Conservation (phyloP, 768 basidiomycete species). For the Collybia nuda region DNA sequence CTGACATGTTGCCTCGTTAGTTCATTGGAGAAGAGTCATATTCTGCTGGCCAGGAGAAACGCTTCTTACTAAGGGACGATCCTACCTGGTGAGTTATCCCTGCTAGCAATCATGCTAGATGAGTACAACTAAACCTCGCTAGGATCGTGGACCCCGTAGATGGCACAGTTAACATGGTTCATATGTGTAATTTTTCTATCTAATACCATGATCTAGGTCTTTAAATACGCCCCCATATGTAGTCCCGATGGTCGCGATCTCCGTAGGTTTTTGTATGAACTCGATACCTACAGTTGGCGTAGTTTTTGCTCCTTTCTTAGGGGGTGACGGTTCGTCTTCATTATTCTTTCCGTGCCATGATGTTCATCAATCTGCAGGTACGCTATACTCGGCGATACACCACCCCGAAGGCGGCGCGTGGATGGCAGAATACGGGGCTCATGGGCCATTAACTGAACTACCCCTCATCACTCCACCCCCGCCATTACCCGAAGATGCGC, state of each 20-base stretch:
- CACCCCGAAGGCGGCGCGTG: slow-evolving; percentile 23
- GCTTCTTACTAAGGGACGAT: slow-evolving; percentile 18
- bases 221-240: neutral
- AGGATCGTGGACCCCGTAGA: slow-evolving; percentile 25
- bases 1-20: slow-evolving; percentile 3
- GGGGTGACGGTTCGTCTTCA: slow-evolving; percentile 17
- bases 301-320: slow-evolving; percentile 22
- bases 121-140: neutral
- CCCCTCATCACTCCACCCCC: slow-evolving; percentile 19
- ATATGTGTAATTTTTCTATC: slow-evolving; percentile 18
- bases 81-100: slow-evolving; percentile 15
- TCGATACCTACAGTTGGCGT: slow-evolving; percentile 21
- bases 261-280: slow-evolving; percentile 20
- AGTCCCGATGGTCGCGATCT: slow-evolving; percentile 24
- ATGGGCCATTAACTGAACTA: slow-evolving; percentile 16
- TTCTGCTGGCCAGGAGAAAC: slow-evolving; percentile 21
- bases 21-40: slow-evolving; percentile 26
- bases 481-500: slow-evolving; percentile 17
- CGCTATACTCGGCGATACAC: slow-evolving; percentile 22
- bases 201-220: neutral
- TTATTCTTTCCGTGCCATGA: neutral
- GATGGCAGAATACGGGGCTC: slow-evolving; percentile 18
- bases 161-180: slow-evolving; percentile 23
- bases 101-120: neutral
- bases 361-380: slow-evolving; percentile 4